Evolutionary conservation across 441 rosid genomes (phyloP).

Genomic region (Jatropha multifida): DNA sequence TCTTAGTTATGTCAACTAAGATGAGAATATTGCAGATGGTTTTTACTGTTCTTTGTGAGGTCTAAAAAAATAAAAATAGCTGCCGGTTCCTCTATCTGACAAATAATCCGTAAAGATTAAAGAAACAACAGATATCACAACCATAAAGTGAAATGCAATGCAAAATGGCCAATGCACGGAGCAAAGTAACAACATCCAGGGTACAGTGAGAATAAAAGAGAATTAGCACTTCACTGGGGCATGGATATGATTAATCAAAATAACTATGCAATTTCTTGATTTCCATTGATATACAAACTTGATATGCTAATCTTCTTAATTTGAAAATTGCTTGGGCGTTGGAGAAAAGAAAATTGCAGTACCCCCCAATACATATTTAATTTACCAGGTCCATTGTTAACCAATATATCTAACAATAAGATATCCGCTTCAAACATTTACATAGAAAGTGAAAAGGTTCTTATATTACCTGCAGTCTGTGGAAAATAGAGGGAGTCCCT

Average conservation of each 20-base stretch:
- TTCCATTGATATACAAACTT: not conserved
- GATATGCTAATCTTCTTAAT: constrained; percentile 1
- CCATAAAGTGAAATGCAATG: not conserved
- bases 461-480: constrained; percentile 50
- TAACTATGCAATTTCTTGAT: not conserved
- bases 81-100: not conserved
- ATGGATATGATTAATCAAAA: not conserved
- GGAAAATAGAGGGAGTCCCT: constrained; percentile 73
- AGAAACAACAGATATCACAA: not conserved
- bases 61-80: not conserved
- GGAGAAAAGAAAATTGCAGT: not conserved
- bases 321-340: not conserved
- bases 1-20: not conserved
- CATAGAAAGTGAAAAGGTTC: not conserved
- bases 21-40: not conserved
- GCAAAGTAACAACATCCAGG: not conserved
- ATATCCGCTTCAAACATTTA: not conserved
- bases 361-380: too few relatives aligned
- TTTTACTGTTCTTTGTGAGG: not conserved
- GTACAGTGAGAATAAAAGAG: not conserved
- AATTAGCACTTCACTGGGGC: too few relatives aligned
- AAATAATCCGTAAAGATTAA: too few relatives aligned
- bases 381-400: not conserved
- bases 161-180: not conserved
- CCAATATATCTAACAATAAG: not conserved